phyloP scores from a whole-genome alignment of 1,284 basidiomycete species.

The Ganoderma lingzhi region DNA sequence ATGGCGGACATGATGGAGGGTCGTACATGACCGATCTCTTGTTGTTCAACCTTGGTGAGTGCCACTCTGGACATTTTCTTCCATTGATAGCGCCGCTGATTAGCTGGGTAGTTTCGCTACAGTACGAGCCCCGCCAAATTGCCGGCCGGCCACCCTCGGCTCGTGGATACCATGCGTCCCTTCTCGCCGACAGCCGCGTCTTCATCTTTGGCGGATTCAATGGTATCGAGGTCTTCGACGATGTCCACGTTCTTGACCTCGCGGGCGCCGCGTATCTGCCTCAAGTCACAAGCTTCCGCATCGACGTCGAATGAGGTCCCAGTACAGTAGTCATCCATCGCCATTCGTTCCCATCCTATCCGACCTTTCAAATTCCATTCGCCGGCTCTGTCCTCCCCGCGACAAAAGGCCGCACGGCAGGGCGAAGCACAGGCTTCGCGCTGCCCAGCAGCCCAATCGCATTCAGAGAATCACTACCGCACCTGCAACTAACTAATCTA shows the following conservation, averaged over 20 bases:
- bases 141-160: slow-evolving; percentile 76
- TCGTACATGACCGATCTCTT: slow-evolving; percentile 84
- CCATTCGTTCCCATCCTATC: not conserved
- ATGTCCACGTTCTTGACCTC: slow-evolving; percentile 86
- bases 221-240: slow-evolving; percentile 83
- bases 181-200: slow-evolving; percentile 85
- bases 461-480: not conserved
- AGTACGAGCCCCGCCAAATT: slow-evolving; percentile 68
- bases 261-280: slow-evolving; percentile 92
- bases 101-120: slow-evolving; percentile 57
- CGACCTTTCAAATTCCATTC: not conserved
- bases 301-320: slow-evolving; percentile 49
- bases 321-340: not conserved
- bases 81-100: not conserved
- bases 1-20: slow-evolving; percentile 87
- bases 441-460: not conserved
- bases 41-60: slow-evolving; percentile 85
- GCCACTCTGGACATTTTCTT: not conserved
- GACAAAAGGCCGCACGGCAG: not conserved
- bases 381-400: not conserved
- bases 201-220: slow-evolving; percentile 93
- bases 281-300: slow-evolving; percentile 84
- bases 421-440: not conserved
- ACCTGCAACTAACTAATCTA: slow-evolving; percentile 19
- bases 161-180: slow-evolving; percentile 85